phyloP scores from a whole-genome alignment of 2,329 filamentous ascomycete genomes.

The Lachnellula willkommii region DNA sequence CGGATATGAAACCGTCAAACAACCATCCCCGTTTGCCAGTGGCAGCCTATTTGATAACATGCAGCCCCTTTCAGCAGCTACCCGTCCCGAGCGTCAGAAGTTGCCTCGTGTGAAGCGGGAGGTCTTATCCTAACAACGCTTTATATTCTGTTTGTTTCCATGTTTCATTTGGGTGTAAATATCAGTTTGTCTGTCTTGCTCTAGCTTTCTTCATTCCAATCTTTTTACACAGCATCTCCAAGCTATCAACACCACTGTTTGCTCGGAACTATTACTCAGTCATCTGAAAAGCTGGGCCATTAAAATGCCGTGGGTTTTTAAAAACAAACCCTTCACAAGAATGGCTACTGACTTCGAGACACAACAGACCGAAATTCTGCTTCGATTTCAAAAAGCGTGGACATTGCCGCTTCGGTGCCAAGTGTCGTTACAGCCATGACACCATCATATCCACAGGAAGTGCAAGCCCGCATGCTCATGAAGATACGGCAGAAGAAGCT shows the following conservation, averaged over 20 bases:
- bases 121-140: constrained; percentile 6
- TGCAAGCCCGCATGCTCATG: constrained; percentile 10
- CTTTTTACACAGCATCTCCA: constrained; percentile 4
- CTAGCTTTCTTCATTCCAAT: constrained; percentile 4
- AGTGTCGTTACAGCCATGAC: constrained; percentile 21
- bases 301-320: constrained; percentile 15
- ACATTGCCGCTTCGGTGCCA: constrained; percentile 15
- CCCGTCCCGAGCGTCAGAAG: constrained; percentile 5
- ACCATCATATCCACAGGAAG: constrained; percentile 6
- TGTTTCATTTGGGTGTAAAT: no score
- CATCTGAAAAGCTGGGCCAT: constrained; percentile 6
- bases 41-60: constrained; percentile 9
- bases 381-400: constrained; percentile 18
- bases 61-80: constrained; percentile 9
- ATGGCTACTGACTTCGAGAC: constrained; percentile 14
- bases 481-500: constrained; percentile 21
- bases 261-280: constrained; percentile 10
- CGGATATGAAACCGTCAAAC: constrained; percentile 4
- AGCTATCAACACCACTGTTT: constrained; percentile 3
- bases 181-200: background rate
- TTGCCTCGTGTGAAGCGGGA: background rate
- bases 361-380: constrained; percentile 16
- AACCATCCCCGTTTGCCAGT: constrained; percentile 9
- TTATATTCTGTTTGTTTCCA: constrained; percentile 5
- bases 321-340: constrained; percentile 7